Evolutionary conservation across 176 grass and related monocot species (phyloP), one percentile per base, ranked within the genome.

Genomic region (Lolium rigidum): DNA sequence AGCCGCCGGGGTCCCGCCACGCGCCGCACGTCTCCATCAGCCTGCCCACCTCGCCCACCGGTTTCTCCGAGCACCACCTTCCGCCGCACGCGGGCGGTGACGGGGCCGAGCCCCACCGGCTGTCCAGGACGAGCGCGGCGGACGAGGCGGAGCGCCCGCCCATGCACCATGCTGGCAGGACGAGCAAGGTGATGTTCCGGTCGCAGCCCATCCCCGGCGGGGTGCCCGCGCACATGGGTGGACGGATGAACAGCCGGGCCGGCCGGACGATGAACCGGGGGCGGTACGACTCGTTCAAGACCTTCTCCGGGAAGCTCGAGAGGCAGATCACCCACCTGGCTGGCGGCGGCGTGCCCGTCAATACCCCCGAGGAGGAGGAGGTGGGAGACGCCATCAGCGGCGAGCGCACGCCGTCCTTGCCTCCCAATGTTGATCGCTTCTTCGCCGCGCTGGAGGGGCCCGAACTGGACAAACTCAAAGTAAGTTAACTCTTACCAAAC

Each of bases 211-310:
- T 88, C 3, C 79, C 88, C 49, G 48, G 69, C 43, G 81, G 59
- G 17, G 12, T 35, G 70, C 76, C 51, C 4, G 2, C 49, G 7
- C 49, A 70, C 7, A 1, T 50, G 18, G 47, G 2, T 43, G 21
- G 62, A 31, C 15, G 65, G 56, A 22, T 69, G 17, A 51, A 49
- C 1, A 81, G 68, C 57, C 77, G 63, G 9, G 31, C 16, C 15
- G 82, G 26, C 37, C 39, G 65, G 73, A 11, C 21, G 12, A 39
- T 91, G 43, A 24, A n/a, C 41, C 78, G 91, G 54, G 93, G 35
- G n/a, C 51, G 87, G 7, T 97, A 88, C 84, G 92, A 97, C 88
- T 73, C 92, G 20, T 97, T 95, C 88, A 97, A 97, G 88, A 97
- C 95, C 39, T 97, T 87, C 78, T 93, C 90, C 50, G 92, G 95